phyloP scores from a whole-genome alignment of 75 land plant species.

The Chamaecyparis obtusa region DNA sequence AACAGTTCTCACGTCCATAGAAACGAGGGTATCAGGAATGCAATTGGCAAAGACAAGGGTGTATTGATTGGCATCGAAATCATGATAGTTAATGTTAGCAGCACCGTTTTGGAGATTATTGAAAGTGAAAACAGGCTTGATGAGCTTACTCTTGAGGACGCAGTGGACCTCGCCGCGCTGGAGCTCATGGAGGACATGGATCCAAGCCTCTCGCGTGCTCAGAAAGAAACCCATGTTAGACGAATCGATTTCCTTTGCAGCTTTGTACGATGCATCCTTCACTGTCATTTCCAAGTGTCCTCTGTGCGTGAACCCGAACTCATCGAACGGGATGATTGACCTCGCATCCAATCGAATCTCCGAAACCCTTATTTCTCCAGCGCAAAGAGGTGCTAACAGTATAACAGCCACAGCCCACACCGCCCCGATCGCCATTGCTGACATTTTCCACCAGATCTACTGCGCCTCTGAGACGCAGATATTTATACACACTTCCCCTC shows the following conservation, averaged over 20 bases:
- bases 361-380: conserved; percentile 41
- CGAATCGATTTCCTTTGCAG: conserved; percentile 12
- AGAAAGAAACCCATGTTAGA: conserved; percentile 75
- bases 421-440: neutral
- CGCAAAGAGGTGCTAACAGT: neutral
- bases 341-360: conserved; percentile 36
- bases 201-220: conserved; percentile 57
- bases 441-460: neutral
- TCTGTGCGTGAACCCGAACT: conserved; percentile 49
- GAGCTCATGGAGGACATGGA: conserved; percentile 47
- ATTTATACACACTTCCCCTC: no score
- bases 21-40: conserved; percentile 23
- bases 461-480: no score
- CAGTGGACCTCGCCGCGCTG: conserved; percentile 22
- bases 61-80: conserved; percentile 54
- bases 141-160: conserved; percentile 38
- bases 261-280: conserved; percentile 6
- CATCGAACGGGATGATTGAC: conserved; percentile 66
- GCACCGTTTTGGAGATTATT: conserved; percentile 12
- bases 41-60: conserved; percentile 73
- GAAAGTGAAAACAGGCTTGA: conserved; percentile 41
- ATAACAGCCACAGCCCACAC: neutral
- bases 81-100: conserved; percentile 9
- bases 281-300: conserved; percentile 45
- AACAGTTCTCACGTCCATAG: conserved; percentile 46